phyloP scores from a whole-genome alignment of 2,329 filamentous ascomycete species.

The Pezicula carpinea region DNA sequence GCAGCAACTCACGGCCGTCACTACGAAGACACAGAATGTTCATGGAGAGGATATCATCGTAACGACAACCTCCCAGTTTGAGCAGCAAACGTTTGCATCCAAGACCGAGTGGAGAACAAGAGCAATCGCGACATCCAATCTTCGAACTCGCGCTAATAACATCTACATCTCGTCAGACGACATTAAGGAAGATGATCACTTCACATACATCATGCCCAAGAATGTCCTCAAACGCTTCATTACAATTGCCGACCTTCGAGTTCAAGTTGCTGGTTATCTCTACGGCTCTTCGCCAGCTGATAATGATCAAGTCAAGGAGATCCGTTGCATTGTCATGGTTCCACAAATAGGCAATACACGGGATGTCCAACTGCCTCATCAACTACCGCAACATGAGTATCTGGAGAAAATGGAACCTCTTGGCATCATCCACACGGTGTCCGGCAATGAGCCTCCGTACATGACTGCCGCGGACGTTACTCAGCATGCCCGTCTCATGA shows the following conservation, averaged over 20 bases:
- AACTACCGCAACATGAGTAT: slow-evolving; percentile 88
- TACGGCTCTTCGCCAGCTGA: slow-evolving; percentile 91
- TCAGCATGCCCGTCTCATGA: slow-evolving; percentile 85
- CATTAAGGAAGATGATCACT: slow-evolving; percentile 78
- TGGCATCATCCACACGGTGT: slow-evolving; percentile 91
- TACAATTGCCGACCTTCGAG: slow-evolving; percentile 90
- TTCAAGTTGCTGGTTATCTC: slow-evolving; percentile 93
- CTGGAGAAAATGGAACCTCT: slow-evolving; percentile 83
- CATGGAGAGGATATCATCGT: slow-evolving; percentile 98
- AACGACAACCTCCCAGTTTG: slow-evolving; percentile 95
- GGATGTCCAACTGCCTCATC: slow-evolving; percentile 84
- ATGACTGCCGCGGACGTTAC: slow-evolving; percentile 96
- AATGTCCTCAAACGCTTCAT: slow-evolving; percentile 98
- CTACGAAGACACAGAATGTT: slow-evolving; percentile 96
- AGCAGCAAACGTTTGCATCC: slow-evolving; percentile 95
- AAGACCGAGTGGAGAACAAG: slow-evolving; percentile 99
- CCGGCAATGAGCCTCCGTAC: slow-evolving; percentile 91
- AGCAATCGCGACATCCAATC: slow-evolving; percentile 92
- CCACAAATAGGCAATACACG: slow-evolving; percentile 93
- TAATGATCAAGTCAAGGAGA: slow-evolving; percentile 95
- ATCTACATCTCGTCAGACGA: slow-evolving; percentile 98
- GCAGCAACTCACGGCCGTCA: slow-evolving; percentile 92
- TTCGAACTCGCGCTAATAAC: slow-evolving; percentile 92
- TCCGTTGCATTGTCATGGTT: slow-evolving; percentile 94
- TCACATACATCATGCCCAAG: slow-evolving; percentile 98